Percentiles rank a stretch among this genome's conserved stretches.
Evolutionary conservation across 805 yeast genomes (phyloP).

Genomic region (Ogataea henricii): DNA sequence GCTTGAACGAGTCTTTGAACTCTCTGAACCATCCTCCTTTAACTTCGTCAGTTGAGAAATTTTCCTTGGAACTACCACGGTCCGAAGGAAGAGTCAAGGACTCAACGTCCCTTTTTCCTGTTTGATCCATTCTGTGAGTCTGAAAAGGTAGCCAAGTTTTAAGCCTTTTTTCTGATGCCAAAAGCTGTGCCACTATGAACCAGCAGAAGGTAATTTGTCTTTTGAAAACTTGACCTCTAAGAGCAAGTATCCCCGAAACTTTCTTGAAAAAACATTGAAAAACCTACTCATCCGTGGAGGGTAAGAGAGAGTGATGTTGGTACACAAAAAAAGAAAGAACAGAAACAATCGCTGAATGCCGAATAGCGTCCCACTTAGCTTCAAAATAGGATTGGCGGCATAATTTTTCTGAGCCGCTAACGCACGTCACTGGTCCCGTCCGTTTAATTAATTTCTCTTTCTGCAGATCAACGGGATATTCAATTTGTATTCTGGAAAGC

Average conservation of each 20-base stretch:
- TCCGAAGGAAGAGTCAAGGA: neutral
- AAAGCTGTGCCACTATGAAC: neutral
- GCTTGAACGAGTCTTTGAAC: conserved; percentile 27
- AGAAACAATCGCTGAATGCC: neutral
- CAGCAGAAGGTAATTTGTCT: neutral
- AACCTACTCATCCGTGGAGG: neutral
- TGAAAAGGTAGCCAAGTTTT: neutral
- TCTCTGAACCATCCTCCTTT: conserved; percentile 21
- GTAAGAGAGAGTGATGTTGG: neutral
- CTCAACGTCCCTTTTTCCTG: neutral
- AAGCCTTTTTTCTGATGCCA: neutral
- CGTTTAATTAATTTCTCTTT: neutral
- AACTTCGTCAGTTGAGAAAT: neutral
- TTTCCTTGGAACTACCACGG: neutral
- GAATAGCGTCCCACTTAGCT: neutral
- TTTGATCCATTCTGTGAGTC: neutral
- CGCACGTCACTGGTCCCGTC: neutral
- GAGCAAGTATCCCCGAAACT: neutral
- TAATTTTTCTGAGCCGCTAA: neutral
- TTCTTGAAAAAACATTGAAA: neutral
- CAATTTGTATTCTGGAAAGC: too few relatives aligned
- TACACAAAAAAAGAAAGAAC: neutral
- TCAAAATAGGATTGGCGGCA: neutral
- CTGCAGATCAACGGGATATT: too few relatives aligned
- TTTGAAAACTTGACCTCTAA: neutral